Evolutionary conservation across 768 basidiomycete species (phyloP).

Genomic region (Auriscalpium orientale): DNA sequence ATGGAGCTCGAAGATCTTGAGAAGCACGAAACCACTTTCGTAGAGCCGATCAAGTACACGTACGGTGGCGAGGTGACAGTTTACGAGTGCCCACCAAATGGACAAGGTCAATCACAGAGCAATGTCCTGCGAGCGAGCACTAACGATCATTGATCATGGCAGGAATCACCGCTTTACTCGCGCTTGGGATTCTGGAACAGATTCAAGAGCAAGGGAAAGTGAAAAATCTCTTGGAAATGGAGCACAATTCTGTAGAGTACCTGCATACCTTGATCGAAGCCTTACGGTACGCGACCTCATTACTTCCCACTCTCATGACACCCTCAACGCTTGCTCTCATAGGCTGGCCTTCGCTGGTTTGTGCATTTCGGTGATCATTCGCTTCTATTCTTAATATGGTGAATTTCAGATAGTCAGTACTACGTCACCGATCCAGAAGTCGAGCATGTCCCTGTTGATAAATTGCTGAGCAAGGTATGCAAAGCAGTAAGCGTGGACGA

Average conservation of each 20-base stretch:
- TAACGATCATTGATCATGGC: not conserved
- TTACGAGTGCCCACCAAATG: constrained; percentile 94
- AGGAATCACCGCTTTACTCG: constrained; percentile 88
- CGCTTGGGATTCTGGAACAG: constrained; percentile 86
- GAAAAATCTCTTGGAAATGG: constrained; percentile 65
- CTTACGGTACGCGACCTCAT: constrained; percentile 45
- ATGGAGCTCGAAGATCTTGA: constrained; percentile 94
- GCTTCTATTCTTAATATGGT: not conserved
- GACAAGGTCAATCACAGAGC: constrained; percentile 53
- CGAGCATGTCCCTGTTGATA: constrained; percentile 65
- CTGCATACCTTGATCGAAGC: constrained; percentile 84
- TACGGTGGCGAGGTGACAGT: constrained; percentile 82
- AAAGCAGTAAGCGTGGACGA: not conserved
- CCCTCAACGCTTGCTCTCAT: not conserved
- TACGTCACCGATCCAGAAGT: constrained; percentile 91
- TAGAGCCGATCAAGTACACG: constrained; percentile 88
- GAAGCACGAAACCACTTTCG: constrained; percentile 67
- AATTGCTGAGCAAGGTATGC: constrained; percentile 75
- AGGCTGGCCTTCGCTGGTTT: constrained; percentile 64
- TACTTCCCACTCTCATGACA: not conserved
- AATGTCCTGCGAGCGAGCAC: not conserved
- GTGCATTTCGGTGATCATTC: constrained; percentile 5
- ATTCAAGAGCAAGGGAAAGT: constrained; percentile 70
- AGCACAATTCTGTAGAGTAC: constrained; percentile 88
- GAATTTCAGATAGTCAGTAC: constrained; percentile 63